phyloP scores from a whole-genome alignment of 2,329 filamentous ascomycete species.

The Hypoxylon sp. region DNA sequence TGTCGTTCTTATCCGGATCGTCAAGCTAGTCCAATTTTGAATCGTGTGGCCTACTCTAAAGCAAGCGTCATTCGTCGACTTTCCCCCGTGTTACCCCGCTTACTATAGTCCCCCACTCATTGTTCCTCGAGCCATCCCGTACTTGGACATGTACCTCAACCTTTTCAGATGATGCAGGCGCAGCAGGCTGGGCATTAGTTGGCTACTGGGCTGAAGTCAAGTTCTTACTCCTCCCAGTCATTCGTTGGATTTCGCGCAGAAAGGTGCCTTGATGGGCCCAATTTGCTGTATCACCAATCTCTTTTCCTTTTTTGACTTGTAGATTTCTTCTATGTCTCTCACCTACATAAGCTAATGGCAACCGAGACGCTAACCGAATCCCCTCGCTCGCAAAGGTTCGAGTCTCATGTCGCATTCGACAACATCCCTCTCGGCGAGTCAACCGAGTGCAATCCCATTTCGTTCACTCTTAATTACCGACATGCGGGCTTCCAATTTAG shows the following conservation, averaged over 20 bases:
- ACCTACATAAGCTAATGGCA: slow-evolving; percentile 49
- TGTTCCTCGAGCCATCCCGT: slow-evolving; percentile 10
- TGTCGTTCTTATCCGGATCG: slow-evolving; percentile 41
- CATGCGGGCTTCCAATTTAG: slow-evolving; percentile 88
- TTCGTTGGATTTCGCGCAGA: slow-evolving; percentile 40
- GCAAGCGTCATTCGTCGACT: slow-evolving; percentile 42
- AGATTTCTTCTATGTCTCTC: slow-evolving; percentile 15
- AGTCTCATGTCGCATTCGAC: slow-evolving; percentile 73
- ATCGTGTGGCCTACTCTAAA: slow-evolving; percentile 41
- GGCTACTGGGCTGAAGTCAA: slow-evolving; percentile 29
- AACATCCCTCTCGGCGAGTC: slow-evolving; percentile 71
- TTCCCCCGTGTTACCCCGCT: slow-evolving; percentile 40
- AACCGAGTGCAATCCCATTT: slow-evolving; percentile 72
- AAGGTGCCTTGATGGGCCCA: slow-evolving; percentile 25
- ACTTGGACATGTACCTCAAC: slow-evolving; percentile 29
- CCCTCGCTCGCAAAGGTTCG: slow-evolving; percentile 65
- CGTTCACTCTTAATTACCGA: slow-evolving; percentile 86
- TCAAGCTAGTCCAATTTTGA: slow-evolving; percentile 45
- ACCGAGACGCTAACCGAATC: slow-evolving; percentile 55
- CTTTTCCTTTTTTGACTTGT: slow-evolving; percentile 22
- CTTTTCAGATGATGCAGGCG: slow-evolving; percentile 31
- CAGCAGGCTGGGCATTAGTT: slow-evolving; percentile 42
- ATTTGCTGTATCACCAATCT: slow-evolving; percentile 31
- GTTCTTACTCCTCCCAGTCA: slow-evolving; percentile 17
- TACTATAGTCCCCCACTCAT: slow-evolving; percentile 37